Percentiles rank a stretch among this genome's conserved stretches.
These are phyloP conservation scores for Suillus discolor DNA, from an alignment of 768 basidiomycete genomes.

Conservation along the genomic window DNA sequence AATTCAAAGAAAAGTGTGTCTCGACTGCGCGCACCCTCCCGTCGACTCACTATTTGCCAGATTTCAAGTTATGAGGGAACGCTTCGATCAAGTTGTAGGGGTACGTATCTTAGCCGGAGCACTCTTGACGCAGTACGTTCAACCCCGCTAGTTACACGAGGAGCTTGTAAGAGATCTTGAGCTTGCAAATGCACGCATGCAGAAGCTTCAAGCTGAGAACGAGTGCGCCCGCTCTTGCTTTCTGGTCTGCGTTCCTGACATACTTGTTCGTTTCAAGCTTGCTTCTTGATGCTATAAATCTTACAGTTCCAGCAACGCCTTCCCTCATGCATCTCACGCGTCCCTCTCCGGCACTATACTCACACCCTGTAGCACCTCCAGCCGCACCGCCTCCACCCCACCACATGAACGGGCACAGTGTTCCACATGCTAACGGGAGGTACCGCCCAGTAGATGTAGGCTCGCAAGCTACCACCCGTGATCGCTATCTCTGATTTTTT, in stretches of 20 bases:
- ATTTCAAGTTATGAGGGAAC: slow-evolving; percentile 34
- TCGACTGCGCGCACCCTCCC: background rate
- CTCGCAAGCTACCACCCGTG: slow-evolving; percentile 14
- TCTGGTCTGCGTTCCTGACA: background rate
- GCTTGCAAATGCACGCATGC: slow-evolving; percentile 29
- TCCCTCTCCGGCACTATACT: slow-evolving; percentile 27
- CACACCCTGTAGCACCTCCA: slow-evolving; percentile 8
- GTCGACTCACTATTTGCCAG: slow-evolving; percentile 10
- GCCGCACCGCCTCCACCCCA: slow-evolving; percentile 9
- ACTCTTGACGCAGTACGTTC: background rate
- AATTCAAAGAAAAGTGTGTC: slow-evolving; percentile 37
- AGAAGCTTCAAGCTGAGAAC: slow-evolving; percentile 34
- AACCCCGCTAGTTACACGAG: slow-evolving; percentile 21
- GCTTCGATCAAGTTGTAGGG: slow-evolving; percentile 33
- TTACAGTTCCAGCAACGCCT: slow-evolving; percentile 33
- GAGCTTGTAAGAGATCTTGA: slow-evolving; percentile 30
- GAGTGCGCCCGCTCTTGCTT: slow-evolving; percentile 23
- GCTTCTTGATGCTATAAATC: slow-evolving; percentile 36
- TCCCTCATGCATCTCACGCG: slow-evolving; percentile 33
- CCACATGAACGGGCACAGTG: slow-evolving; percentile 28
- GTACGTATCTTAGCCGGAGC: slow-evolving; percentile 18
- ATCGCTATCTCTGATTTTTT: slow-evolving; percentile 1
- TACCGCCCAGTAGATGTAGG: slow-evolving; percentile 30
- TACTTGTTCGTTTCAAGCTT: slow-evolving; percentile 18
- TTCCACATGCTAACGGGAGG: slow-evolving; percentile 29